Evolutionary conservation across 441 rosid species (phyloP).

Genomic region (Erodium trifolium): DNA sequence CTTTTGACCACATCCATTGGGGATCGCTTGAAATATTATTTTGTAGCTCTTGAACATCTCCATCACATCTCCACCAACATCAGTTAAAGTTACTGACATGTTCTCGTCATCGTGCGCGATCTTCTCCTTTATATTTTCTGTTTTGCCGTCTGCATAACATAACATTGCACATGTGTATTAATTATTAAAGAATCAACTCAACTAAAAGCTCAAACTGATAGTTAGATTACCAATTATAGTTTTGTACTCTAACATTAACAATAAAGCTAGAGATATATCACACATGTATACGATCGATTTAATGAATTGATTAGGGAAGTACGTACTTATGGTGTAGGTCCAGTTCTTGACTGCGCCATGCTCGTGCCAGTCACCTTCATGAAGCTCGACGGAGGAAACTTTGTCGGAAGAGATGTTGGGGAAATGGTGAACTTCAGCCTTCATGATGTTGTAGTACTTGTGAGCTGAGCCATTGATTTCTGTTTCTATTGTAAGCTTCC

Average conservation of each 20-base stretch:
- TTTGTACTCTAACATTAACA: no score
- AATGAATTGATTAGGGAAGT: neutral
- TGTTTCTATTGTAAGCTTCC: slow-evolving; percentile 8
- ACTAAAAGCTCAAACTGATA: no score
- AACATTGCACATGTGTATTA: no score
- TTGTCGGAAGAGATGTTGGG: slow-evolving; percentile 19
- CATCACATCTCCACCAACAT: neutral
- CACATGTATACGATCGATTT: no score
- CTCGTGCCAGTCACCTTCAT: slow-evolving; percentile 15
- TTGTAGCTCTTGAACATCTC: neutral
- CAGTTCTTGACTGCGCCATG: neutral
- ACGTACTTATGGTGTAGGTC: neutral
- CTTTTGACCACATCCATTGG: neutral
- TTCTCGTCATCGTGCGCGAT: neutral
- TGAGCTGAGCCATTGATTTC: slow-evolving; percentile 7
- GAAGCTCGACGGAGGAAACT: slow-evolving; percentile 19
- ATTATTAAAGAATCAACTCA: no score
- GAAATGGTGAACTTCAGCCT: slow-evolving; percentile 16
- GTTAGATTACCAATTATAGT: no score
- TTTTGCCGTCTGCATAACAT: neutral
- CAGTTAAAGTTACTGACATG: neutral
- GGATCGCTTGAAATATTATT: neutral
- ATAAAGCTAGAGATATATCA: no score
- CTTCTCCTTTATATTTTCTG: neutral
- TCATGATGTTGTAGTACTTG: slow-evolving; percentile 20